A percentile compares a stretch with the other conserved stretches of the same genome.
phyloP scores from a whole-genome alignment of 495 filamentous ascomycete species.

The Hypoxylon lienhwacheense region DNA sequence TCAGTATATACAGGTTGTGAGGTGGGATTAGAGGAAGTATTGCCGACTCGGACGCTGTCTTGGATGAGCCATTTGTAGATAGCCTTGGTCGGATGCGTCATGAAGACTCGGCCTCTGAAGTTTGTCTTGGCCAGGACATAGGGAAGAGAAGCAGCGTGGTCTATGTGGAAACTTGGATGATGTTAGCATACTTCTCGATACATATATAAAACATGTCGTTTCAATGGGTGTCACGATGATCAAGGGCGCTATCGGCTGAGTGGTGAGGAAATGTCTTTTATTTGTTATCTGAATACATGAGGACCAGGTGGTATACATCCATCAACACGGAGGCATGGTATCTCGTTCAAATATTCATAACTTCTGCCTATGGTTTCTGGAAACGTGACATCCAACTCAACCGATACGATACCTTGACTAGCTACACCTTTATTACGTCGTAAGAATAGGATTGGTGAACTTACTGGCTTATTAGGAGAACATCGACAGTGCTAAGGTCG shows the following conservation, averaged over 20 bases:
- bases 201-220: constrained; percentile 16
- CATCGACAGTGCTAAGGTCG: constrained; percentile 93
- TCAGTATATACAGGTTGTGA: constrained; percentile 85
- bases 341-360: background rate
- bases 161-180: constrained; percentile 82
- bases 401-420: constrained; percentile 26
- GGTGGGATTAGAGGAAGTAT: constrained; percentile 74
- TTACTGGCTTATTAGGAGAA: constrained; percentile 97
- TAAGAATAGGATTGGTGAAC: constrained; percentile 42
- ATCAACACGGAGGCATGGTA: constrained; percentile 5
- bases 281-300: constrained; percentile 40
- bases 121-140: constrained; percentile 98
- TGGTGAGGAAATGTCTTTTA: constrained; percentile 35
- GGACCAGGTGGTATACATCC: constrained; percentile 11
- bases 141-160: constrained; percentile 93
- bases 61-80: constrained; percentile 99
- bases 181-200: constrained; percentile 36
- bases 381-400: constrained; percentile 16
- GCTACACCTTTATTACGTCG: constrained; percentile 12
- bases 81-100: constrained; percentile 98
- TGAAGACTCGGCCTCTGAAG: constrained; percentile 94
- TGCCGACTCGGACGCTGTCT: constrained; percentile 86
- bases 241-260: constrained; percentile 29
- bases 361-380: constrained; percentile 3
- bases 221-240: constrained; percentile 16